Percentiles rank a stretch among this genome's conserved stretches.
Conservation (phyloP, 2,329 filamentous ascomycete genomes). For the Aureobasidium sp. region DNA sequence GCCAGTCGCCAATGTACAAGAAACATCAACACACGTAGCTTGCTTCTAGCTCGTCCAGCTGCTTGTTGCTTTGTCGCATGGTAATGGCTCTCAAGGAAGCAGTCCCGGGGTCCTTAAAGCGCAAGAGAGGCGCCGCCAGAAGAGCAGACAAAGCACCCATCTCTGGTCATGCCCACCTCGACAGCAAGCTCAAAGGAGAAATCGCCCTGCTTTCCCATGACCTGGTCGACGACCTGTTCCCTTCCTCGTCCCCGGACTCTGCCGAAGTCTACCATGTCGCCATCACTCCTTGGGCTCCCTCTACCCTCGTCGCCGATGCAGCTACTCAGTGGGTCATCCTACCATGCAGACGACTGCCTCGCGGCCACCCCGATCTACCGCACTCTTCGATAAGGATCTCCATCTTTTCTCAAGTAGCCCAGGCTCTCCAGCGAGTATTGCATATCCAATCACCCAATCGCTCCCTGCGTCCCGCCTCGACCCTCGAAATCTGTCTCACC, state of each 20-base stretch:
- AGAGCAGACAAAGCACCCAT: conserved; percentile 63
- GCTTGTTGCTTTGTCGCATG: neutral
- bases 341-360: conserved; percentile 56
- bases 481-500: conserved; percentile 76
- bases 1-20: neutral
- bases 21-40: neutral
- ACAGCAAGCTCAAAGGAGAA: conserved; percentile 78
- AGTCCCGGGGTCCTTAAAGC: conserved; percentile 41
- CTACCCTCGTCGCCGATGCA: conserved; percentile 42
- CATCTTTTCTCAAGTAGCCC: conserved; percentile 61
- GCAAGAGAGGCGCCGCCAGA: conserved; percentile 43
- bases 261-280: conserved; percentile 48
- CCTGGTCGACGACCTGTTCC: conserved; percentile 75
- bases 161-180: conserved; percentile 72
- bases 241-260: conserved; percentile 27
- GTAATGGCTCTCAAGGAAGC: conserved; percentile 40
- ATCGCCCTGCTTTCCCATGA: conserved; percentile 81
- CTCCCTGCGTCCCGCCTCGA: conserved; percentile 63
- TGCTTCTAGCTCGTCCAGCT: neutral
- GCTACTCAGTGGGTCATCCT: conserved; percentile 78
- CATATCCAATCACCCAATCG: conserved; percentile 13
- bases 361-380: conserved; percentile 48
- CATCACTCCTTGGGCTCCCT: conserved; percentile 65
- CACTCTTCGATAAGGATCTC: conserved; percentile 76
- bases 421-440: conserved; percentile 47